Base-by-base conservation (phyloP, 257 asterid genomes). In the Ophiorrhiza pumila region DNA sequence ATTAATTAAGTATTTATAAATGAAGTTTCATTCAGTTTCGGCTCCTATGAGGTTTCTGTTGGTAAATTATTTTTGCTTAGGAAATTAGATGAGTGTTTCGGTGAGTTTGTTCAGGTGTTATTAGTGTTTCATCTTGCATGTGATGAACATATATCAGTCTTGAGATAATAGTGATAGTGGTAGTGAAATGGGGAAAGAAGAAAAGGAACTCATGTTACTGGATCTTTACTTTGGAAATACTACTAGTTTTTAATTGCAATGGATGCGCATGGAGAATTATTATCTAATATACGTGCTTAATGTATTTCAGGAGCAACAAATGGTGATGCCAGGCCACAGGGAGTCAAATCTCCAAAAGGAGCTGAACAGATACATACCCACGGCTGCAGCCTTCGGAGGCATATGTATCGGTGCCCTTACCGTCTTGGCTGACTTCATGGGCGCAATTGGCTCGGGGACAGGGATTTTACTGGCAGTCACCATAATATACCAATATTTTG, bases 281-380 rank as follows among this genome's bases (percentile, higher is more conserved):
- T 27, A 46, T 17, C 42, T 49, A 20, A 32, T 4, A 11, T 11
- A 37, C 53, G 31, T 22, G 45, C 31, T 1, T 3, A 5, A 46
- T 66, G 13, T 50, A 25, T 56, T 76, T 46, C 82, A 92, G 97
- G 97, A 92, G 68, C 97, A 92, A 90, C 97, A 92, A 90, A 90
- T 92, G 96, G 97, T 92, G 80, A 92, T 92, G 97, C 96, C 96
- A 2, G 97, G 97, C 52, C 96, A 92, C 46, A 76, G 97, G 71
- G 97, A 92, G 49, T 88, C 97, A 2, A 92, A 92, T 76, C 71
- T 92, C 68, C 90, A 92, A 80, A 92, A 90, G 81, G 96, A 92
- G 83, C 79, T 92, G 85, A 92, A 90, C 82, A 95, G 96, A 14
- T 92, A 90, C 85, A 92, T 92, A 29, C 96, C 97, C 42, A 92